Evolutionary conservation across 208 protist species (phyloP).

Genomic region (Crithidia thermophila): DNA sequence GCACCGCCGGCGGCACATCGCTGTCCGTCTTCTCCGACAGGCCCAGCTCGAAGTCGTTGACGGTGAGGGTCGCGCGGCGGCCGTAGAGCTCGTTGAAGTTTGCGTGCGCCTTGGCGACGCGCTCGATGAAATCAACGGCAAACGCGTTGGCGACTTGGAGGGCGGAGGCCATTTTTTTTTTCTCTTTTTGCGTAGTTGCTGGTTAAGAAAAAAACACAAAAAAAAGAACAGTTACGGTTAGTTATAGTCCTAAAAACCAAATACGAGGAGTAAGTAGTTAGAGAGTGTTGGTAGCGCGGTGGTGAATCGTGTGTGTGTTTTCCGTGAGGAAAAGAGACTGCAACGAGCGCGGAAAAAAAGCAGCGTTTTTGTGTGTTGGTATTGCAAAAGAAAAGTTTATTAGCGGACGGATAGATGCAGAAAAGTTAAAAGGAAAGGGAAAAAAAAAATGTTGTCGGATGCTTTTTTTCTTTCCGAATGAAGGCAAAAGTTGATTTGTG

Average conservation of each 20-base stretch:
- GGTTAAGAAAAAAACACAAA: neutral
- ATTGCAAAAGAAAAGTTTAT: too few species aligned
- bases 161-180: slow-evolving; percentile 42
- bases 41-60: slow-evolving; percentile 87
- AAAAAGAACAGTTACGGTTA: neutral
- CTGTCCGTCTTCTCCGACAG: slow-evolving; percentile 50
- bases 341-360: neutral
- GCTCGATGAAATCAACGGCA: slow-evolving; percentile 84
- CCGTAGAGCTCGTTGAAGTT: slow-evolving; percentile 71
- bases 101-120: slow-evolving; percentile 59
- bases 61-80: slow-evolving; percentile 54
- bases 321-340: slow-evolving; percentile 8
- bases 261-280: neutral
- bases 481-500: neutral
- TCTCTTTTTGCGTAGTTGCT: neutral
- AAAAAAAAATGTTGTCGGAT: neutral
- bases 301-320: neutral
- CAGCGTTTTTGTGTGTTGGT: too few species aligned
- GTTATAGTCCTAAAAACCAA: neutral
- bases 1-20: slow-evolving; percentile 45
- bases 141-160: slow-evolving; percentile 84
- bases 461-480: neutral
- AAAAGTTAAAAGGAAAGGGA: neutral
- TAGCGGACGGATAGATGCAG: neutral
- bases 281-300: neutral